Evolutionary conservation across 1,139 yeast genomes (phyloP), one percentile per base, ranked within the genome.

Genomic region (Hemisphaericaspora subhashii): DNA sequence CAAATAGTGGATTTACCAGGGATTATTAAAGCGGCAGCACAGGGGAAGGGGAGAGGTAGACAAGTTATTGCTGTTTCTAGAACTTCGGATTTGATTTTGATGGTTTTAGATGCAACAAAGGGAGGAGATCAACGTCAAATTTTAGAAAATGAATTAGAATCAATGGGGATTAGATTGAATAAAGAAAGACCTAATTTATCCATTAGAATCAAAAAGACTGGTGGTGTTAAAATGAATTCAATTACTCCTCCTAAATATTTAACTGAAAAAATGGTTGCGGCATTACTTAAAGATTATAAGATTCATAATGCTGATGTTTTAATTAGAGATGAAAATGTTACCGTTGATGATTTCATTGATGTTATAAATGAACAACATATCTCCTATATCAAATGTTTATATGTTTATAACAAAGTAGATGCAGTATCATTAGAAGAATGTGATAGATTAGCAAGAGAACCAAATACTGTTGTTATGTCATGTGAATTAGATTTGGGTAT

Each of bases 1-100:
- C 98, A 92, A 64, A 84, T 92, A 52, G 90, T 92, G 13, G 98
- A 92, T 76, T 69, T 92, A 44, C 98, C 98, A 0, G 98, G 98
- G 61, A 92, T 92, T 53, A 92, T 92, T 45, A 88, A 87, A 58
- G 98, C 98, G 30, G 98, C 98, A 11, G 76, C 95, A 21, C 96
- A 87, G 58, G 98, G 98, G 55, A 89, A 90, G 61, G 98, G 98
- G 54, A 80, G 98, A 63, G 98, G 98, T 44, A 76, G 96, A 53
- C 98, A 92, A 60, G 98, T 92, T 32, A 90, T 92, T 50, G 86
- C 98, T 1, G 94, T 96, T 1, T 96, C 97, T 0, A 83, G 94
- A 62, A 92, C 98, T 0, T 89, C 97, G 0, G 98, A 92, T 58
- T 69, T 92, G 57, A 83, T 92, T 47, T 68, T 92, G 57, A 92